Evolutionary conservation across 139 green algal species (phyloP).

Genomic region (Haematococcus lacustris): DNA sequence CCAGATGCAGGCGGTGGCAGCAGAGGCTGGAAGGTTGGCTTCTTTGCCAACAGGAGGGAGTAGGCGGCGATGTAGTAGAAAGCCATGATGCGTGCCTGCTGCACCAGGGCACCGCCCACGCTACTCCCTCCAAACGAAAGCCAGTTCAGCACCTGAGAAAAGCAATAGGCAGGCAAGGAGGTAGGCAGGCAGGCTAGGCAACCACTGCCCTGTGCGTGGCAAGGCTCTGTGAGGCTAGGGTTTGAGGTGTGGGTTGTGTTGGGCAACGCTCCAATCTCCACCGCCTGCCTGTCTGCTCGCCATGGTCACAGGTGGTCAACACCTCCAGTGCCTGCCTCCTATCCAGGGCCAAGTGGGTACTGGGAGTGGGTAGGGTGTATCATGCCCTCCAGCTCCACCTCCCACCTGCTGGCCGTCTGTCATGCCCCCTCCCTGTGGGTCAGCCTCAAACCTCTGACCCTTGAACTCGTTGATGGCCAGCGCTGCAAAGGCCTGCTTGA

Average conservation of each 20-base stretch:
- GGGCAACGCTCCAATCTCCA: not conserved
- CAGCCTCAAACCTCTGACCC: constrained; percentile 43
- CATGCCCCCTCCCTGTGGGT: constrained; percentile 26
- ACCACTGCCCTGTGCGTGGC: not conserved
- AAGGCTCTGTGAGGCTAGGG: not conserved
- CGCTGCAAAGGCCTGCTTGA: constrained; percentile 50
- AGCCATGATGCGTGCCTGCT: constrained; percentile 43
- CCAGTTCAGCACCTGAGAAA: constrained; percentile 53
- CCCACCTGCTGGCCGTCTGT: constrained; percentile 3
- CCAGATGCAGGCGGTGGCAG: too few relatives aligned
- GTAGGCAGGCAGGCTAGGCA: too few relatives aligned
- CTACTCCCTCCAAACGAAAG: constrained; percentile 39
- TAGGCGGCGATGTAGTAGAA: constrained; percentile 62
- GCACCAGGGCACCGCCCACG: constrained; percentile 13
- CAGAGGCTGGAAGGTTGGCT: constrained; percentile 43
- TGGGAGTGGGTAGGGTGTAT: not conserved
- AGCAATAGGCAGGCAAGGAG: too few relatives aligned
- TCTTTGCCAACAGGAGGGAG: constrained; percentile 48
- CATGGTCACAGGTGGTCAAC: not conserved
- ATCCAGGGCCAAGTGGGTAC: not conserved
- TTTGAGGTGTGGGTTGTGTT: not conserved
- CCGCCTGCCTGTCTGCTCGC: not conserved
- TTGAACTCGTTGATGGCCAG: constrained; percentile 84
- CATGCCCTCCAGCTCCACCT: not conserved
- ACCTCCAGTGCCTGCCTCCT: not conserved